A percentile compares a stretch with the other conserved stretches of the same genome.
These are phyloP conservation scores for Penicillium sp. DNA, from an alignment of 2,329 filamentous ascomycete genomes.

Conservation along the genomic window DNA sequence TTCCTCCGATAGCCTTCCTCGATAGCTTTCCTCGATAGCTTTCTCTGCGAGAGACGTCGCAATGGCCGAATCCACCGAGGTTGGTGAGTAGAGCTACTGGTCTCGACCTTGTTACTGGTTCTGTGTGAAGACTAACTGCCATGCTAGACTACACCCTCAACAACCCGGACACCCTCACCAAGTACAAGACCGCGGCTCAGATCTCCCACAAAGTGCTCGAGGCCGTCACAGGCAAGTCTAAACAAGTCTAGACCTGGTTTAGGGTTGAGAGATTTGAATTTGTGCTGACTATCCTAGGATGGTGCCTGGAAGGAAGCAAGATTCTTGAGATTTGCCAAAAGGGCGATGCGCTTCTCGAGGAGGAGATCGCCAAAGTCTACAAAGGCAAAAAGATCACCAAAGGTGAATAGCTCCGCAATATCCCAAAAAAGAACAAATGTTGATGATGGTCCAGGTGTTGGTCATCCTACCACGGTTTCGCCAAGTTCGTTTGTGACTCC, in stretches of 20 bases:
- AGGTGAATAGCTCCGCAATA: conserved; percentile 52
- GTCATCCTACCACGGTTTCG: conserved; percentile 91
- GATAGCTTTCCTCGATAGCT: too few relatives aligned
- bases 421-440: conserved; percentile 10
- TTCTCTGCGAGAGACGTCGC: conserved; percentile 19
- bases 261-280: neutral
- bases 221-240: conserved; percentile 62
- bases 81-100: conserved; percentile 32
- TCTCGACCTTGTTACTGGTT: conserved; percentile 1
- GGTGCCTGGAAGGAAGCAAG: conserved; percentile 80
- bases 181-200: conserved; percentile 94
- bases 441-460: conserved; percentile 60
- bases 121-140: conserved; percentile 8
- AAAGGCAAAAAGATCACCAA: conserved; percentile 96
- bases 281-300: conserved; percentile 40
- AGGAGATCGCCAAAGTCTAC: conserved; percentile 93
- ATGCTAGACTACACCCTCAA: conserved; percentile 75
- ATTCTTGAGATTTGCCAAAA: conserved; percentile 92
- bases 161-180: conserved; percentile 93
- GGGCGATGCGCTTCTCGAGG: conserved; percentile 90
- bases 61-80: conserved; percentile 40
- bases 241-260: too few relatives aligned
- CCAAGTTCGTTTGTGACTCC: conserved; percentile 92
- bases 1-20: too few relatives aligned
- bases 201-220: conserved; percentile 96